phyloP scores from a whole-genome alignment of 225 moss, liverwort and hornwort species.

The Asterella californica region DNA sequence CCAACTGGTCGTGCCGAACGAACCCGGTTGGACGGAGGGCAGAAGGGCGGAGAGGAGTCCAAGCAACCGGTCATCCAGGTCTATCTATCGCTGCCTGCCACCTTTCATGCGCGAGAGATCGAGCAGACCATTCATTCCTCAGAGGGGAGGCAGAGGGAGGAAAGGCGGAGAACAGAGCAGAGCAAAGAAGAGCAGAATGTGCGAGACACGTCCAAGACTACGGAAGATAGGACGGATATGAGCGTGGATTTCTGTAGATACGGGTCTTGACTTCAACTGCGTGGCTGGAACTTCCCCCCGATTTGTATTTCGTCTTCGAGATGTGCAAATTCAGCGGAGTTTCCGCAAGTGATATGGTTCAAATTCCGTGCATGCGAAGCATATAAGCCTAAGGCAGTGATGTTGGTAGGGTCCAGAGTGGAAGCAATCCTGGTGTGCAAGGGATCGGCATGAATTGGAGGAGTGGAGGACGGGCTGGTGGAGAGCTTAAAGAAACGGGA shows the following conservation, averaged over 20 bases:
- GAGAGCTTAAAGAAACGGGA: constrained; percentile 3
- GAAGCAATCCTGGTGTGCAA: not conserved
- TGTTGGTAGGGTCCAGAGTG: not conserved
- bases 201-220: not conserved
- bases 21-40: not conserved
- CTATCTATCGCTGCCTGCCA: constrained; percentile 22
- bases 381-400: not conserved
- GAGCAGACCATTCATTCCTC: constrained; percentile 16
- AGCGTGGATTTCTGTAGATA: constrained; percentile 6
- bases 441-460: not conserved
- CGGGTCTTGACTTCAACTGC: not conserved
- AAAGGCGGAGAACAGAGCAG: not conserved
- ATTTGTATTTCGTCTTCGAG: not conserved
- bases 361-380: not conserved
- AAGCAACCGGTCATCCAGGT: constrained; percentile 6
- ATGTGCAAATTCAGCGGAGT: not conserved
- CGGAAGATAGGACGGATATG: constrained; percentile 6
- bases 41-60: constrained; percentile 3
- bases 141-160: not conserved
- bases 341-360: not conserved
- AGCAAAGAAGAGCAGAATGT: not conserved
- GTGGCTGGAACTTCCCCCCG: not conserved
- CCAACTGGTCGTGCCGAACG: constrained; percentile 2
- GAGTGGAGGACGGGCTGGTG: not conserved
- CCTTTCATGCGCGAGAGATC: constrained; percentile 18